phyloP scores from a whole-genome alignment of 495 filamentous ascomycete genomes.

The Symbiotaphrina buchneri region DNA sequence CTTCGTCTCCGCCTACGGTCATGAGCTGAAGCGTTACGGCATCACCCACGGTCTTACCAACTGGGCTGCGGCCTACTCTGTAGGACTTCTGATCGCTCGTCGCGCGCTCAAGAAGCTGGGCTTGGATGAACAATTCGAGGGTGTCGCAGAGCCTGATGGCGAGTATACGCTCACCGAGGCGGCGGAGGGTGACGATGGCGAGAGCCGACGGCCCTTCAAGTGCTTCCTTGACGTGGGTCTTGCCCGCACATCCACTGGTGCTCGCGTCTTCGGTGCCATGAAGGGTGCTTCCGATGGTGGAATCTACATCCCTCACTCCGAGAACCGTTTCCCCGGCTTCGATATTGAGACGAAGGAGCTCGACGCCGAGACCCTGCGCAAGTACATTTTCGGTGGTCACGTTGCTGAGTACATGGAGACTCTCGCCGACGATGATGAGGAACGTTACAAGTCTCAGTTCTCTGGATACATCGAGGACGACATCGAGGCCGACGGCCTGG shows the following conservation, averaged over 20 bases:
- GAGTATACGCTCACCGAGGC: conserved; percentile 89
- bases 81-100: conserved; percentile 88
- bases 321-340: conserved; percentile 97
- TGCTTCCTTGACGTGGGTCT: conserved; percentile 95
- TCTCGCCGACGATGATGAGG: conserved; percentile 98
- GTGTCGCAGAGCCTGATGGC: conserved; percentile 86
- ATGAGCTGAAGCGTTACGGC: conserved; percentile 93
- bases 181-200: conserved; percentile 58
- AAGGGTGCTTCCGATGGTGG: conserved; percentile 98
- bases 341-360: conserved; percentile 94
- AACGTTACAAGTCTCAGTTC: conserved; percentile 98
- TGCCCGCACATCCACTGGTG: conserved; percentile 87
- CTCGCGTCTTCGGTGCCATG: conserved; percentile 97
- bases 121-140: conserved; percentile 71
- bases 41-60: conserved; percentile 98
- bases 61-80: conserved; percentile 95
- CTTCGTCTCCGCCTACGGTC: conserved; percentile 75
- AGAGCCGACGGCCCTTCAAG: conserved; percentile 92
- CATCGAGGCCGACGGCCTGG: conserved; percentile 84
- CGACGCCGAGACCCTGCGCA: conserved; percentile 86
- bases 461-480: conserved; percentile 90
- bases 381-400: conserved; percentile 98
- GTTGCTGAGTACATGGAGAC: conserved; percentile 99
- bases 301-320: conserved; percentile 90
- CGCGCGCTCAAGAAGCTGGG: conserved; percentile 91